Evolutionary conservation across 345 rosid species (phyloP), one percentile per base, ranked within the genome.

Genomic region (Capsella bursapastoris): DNA sequence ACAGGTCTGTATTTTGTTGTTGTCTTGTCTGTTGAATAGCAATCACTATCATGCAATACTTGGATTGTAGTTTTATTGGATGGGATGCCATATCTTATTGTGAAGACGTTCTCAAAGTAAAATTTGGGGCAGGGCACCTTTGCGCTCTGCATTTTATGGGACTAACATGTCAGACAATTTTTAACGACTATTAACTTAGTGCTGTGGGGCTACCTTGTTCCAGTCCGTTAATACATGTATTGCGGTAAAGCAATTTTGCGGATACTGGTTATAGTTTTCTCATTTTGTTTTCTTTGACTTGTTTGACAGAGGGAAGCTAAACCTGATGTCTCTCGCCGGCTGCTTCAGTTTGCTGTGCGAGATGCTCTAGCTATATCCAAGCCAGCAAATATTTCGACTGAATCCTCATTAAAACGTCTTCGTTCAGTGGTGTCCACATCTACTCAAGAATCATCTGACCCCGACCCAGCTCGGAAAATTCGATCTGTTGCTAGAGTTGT

Each of bases 261-360:
- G 38, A 66, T 35, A 66, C 47, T 52, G 68, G 27, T 65, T 64
- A 44, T 66, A 28, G 70, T 45, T 72, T 10, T 72, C 81, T 72
- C 65, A 78, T 66, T 45, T 53, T 72, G 25, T 60, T 44, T 73
- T 41, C 34, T 44, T 78, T 68, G 27, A 37, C 67, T 47, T 79
- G 43, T 63, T 56, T 68, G 75, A 78, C 31, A 95, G 98, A 87
- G 86, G 84, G 97, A 86, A 65, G 82, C 86, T 57, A 81, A 78
- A 47, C 78, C 84, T 53, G 86, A 82, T 83, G 98, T 90, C 67
- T 89, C 99, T 48, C 79, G 97, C 48, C 85, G 98, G 71, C 83
- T 94, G 29, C 97, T 96, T 78, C 98, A 96, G 64, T 92, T 85
- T 84, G 99, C 99, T 34, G 89, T 96, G 62, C 84, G 98, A 78